These are phyloP conservation scores for Pythium oligandrum DNA, from an alignment of 352 stramenopile species.

Conservation along the genomic window DNA sequence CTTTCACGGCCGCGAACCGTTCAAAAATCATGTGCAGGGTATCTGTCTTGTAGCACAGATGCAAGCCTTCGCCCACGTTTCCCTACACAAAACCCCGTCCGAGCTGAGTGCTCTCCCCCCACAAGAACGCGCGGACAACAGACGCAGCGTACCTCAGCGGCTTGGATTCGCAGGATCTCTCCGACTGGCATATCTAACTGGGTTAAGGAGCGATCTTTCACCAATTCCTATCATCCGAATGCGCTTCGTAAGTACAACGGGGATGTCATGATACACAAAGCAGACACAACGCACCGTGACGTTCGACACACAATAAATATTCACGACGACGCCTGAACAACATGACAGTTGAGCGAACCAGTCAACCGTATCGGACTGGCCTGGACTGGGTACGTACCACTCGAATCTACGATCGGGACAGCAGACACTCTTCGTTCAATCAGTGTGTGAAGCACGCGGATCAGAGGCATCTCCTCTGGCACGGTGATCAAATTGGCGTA, in stretches of 20 bases:
- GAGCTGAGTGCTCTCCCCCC: constrained; percentile 5
- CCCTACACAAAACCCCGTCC: constrained; percentile 32
- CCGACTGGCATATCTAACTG: constrained; percentile 87
- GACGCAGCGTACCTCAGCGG: constrained; percentile 53
- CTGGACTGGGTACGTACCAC: constrained; percentile 39
- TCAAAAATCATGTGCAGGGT: constrained; percentile 90
- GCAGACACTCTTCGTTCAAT: constrained; percentile 79
- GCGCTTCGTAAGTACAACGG: too few relatives aligned
- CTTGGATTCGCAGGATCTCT: constrained; percentile 83
- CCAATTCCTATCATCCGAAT: constrained; percentile 47
- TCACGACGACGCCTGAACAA: constrained; percentile 72
- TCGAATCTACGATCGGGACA: constrained; percentile 79
- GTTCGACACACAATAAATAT: constrained; percentile 91
- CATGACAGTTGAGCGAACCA: constrained; percentile 2
- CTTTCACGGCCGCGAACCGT: constrained; percentile 80
- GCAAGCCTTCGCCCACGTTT: constrained; percentile 73
- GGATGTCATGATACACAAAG: not conserved
- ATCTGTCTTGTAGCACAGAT: constrained; percentile 86
- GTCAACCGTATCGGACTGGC: not conserved
- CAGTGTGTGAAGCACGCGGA: constrained; percentile 89
- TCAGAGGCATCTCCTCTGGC: constrained; percentile 90
- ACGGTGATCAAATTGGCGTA: constrained; percentile 93
- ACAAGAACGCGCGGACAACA: not conserved
- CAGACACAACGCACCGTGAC: constrained; percentile 51
- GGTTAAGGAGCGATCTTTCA: constrained; percentile 84